phyloP scores from a whole-genome alignment of 1,284 basidiomycete species.

The Apiotrichum montevideense region DNA sequence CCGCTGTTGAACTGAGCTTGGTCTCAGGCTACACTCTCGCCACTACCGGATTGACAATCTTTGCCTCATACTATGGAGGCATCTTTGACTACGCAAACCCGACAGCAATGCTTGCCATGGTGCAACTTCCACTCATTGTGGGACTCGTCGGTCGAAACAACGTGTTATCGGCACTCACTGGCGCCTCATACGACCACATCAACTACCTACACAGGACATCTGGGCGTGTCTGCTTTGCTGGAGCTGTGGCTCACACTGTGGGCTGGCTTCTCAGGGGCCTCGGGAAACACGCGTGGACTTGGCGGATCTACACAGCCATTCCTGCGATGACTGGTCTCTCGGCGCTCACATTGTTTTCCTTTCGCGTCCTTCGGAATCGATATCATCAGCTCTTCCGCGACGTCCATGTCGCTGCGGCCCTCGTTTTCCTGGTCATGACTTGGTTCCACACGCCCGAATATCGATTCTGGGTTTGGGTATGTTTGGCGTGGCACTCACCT shows the following conservation, averaged over 20 bases:
- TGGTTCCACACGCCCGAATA: constrained; percentile 16
- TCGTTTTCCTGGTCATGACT: constrained; percentile 19
- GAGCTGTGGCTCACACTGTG: constrained; percentile 31
- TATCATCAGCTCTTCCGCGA: constrained; percentile 53
- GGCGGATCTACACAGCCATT: constrained; percentile 10
- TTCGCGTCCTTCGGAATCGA: constrained; percentile 46
- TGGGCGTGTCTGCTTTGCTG: constrained; percentile 28
- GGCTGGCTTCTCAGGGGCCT: constrained; percentile 19
- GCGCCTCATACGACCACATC: constrained; percentile 57
- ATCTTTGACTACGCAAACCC: constrained; percentile 16
- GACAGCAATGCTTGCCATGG: constrained; percentile 25
- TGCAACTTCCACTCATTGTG: constrained; percentile 59
- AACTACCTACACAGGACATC: constrained; percentile 40
- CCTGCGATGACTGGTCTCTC: constrained; percentile 40
- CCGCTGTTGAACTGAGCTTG: constrained; percentile 10
- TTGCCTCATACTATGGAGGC: constrained; percentile 6
- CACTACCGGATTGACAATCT: constrained; percentile 7
- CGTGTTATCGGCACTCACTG: constrained; percentile 57
- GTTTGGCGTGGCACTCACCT: constrained; percentile 46
- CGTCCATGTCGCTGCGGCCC: constrained; percentile 48
- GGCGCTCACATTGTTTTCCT: constrained; percentile 47
- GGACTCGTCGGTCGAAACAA: constrained; percentile 63
- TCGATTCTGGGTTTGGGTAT: constrained; percentile 2
- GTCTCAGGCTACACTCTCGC: constrained; percentile 9
- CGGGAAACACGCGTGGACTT: constrained; percentile 13